Evolutionary conservation across 2,329 filamentous ascomycete species (phyloP), one percentile per base, ranked within the genome.

Genomic region (Paecilomyces variotii): DNA sequence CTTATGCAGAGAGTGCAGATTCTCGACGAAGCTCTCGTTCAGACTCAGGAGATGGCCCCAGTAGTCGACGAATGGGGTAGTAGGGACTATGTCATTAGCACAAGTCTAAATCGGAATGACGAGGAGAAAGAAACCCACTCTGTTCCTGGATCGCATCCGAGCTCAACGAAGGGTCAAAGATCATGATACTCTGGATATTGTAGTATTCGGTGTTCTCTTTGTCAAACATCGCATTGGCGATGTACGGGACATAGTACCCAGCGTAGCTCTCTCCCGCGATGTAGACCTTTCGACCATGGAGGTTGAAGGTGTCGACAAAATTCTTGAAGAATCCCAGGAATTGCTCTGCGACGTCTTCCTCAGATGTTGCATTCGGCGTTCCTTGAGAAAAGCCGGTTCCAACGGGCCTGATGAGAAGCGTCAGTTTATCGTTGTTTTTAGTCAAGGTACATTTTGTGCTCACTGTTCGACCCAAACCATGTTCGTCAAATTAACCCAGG

Each of bases 281-380:
- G 71, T 87, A 94, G 26, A 91, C 83, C 64, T 88, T 89, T 67
- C 82, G 85, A 28, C 83, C 82, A 39, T 88, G 81, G 65, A 90
- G 79, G 12, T 76, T 79, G 65, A 91, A 91, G 0, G 84, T 85
- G 49, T 89, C 78, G 59, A 90, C 75, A 65, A 91, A 91, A 74
- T 90, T 90, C 75, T 87, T 86, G 80, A 87, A 91, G 75, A 91
- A 94, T 55, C 87, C 87, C 24, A 89, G 75, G 70, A 93, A 91
- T 63, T 93, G 83, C 30, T 77, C 73, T 0, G 88, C 88, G 1
- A 86, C 80, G 62, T 91, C 87, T 52, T 86, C 82, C 63, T 91
- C 84, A 61, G 80, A 84, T 0, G 76, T 85, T 14, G 87, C 87
- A 0, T 82, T 89, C 3, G 84, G 80, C 0, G 72, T 83, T 14